Base-by-base conservation (phyloP, 78 protist species). In the Cavenderia fasciculata region DNA sequence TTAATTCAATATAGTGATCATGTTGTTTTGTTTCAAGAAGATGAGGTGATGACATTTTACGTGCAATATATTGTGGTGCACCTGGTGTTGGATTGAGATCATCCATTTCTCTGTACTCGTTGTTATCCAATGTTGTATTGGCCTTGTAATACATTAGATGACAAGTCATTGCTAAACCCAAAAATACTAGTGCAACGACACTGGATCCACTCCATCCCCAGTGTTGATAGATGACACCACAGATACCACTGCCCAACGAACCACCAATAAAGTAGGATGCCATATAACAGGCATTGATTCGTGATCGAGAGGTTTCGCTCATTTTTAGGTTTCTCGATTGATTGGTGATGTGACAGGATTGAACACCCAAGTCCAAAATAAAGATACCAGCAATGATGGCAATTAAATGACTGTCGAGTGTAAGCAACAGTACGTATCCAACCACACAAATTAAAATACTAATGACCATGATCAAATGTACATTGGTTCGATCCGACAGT, bases 201-300 rank as follows among this genome's bases (percentile, higher is more conserved):
- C 59, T 65, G 4, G 41, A 38, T 2, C 88, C 88, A 19, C 12
- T 8, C 88, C 88, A 78, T 21, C 41, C 57, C 12, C 10, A 21
- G 11, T 34, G 27, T 11, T 46, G 25, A 1, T n/a, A 76, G 1
- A 78, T 65, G 1, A 52, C 25, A 23, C 88, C 88, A 40, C 54
- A 38, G 23, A 65, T 16, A 23, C 88, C 88, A 11, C 75, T 49
- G 1, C 88, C 88, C 5, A 78, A 14, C 6, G 75, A 59, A 54
- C 88, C 88, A 51, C 88, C 88, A 40, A 78, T 52, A 40, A 78
- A 78, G 23, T 78, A 78, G 1, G 88, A 78, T 1, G 88, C 65
- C 88, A 78, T 65, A 27, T 78, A 78, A 3, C 65, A 46, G 0
- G 88, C 59, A 8, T 78, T 78, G 38, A 78, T 65, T n/a, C 46